Conservation (phyloP, 2,329 filamentous ascomycete species). For the Aspergillus novoparasiticus region DNA sequence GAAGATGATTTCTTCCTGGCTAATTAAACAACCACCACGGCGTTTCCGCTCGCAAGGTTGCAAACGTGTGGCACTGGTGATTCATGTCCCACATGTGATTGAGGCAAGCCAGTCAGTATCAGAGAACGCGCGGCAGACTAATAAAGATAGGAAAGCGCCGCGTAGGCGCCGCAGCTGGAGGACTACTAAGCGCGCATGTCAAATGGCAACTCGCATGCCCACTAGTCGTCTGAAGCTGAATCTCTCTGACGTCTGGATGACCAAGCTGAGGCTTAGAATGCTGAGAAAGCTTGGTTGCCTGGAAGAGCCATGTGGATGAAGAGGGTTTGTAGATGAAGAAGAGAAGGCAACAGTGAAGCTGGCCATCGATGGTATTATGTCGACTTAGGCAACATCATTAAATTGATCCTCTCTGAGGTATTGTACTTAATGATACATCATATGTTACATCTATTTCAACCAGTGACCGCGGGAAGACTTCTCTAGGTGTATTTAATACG, state of each 20-base stretch:
- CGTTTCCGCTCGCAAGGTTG: background rate
- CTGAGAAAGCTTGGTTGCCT: background rate
- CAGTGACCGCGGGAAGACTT: background rate
- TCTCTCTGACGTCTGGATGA: background rate
- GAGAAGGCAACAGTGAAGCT: conserved; percentile 2
- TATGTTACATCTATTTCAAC: background rate
- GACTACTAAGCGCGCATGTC: background rate
- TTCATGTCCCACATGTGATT: background rate
- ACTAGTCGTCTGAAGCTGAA: background rate
- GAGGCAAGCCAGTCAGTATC: background rate
- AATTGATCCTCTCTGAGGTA: background rate
- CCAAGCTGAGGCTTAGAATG: background rate
- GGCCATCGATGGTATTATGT: background rate
- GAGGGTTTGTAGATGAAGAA: background rate
- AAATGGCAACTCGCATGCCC: background rate
- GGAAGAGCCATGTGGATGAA: background rate
- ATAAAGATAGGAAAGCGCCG: background rate
- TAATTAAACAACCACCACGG: background rate
- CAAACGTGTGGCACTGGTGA: background rate
- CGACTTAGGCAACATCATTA: background rate
- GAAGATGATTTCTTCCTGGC: background rate
- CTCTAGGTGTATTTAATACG: background rate
- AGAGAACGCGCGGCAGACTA: background rate
- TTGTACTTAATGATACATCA: background rate
- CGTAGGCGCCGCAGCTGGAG: background rate